A percentile compares a stretch with the other conserved stretches of the same genome.
phyloP scores from a whole-genome alignment of 2,329 filamentous ascomycete species.

The Bertia moriformis region DNA sequence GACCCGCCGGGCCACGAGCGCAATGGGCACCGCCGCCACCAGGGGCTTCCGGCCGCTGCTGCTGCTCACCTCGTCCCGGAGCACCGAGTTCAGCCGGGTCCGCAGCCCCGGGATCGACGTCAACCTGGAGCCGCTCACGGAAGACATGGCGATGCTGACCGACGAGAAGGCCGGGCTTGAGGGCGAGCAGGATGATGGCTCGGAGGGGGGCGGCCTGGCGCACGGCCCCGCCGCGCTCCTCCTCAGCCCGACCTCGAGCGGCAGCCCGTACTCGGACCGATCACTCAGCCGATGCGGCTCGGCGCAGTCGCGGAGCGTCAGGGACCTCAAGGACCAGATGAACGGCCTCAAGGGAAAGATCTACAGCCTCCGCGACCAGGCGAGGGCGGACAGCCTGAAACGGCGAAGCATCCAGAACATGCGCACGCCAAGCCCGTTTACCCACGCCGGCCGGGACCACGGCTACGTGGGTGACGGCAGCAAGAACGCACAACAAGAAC shows the following conservation, averaged over 20 bases:
- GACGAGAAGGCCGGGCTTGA: constrained; percentile 12
- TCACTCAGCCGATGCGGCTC: constrained; percentile 53
- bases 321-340: constrained; percentile 66
- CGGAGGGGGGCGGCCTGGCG: constrained; percentile 8
- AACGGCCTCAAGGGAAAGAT: constrained; percentile 74
- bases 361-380: constrained; percentile 63
- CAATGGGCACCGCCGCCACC: background rate
- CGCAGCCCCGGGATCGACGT: constrained; percentile 21
- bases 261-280: constrained; percentile 27
- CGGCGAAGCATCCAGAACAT: constrained; percentile 64
- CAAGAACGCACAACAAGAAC: too few species aligned
- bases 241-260: constrained; percentile 13
- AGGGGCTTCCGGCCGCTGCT: background rate
- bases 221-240: too few species aligned
- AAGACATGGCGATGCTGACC: too few species aligned
- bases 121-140: constrained; percentile 34
- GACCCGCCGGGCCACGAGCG: background rate
- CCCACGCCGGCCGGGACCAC: constrained; percentile 44
- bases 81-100: constrained; percentile 18
- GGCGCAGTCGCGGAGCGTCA: constrained; percentile 45
- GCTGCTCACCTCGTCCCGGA: constrained; percentile 6
- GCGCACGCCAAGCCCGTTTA: constrained; percentile 66
- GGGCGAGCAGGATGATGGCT: constrained; percentile 15
- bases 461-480: constrained; percentile 28
- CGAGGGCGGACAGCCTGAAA: constrained; percentile 64